Base-by-base conservation (phyloP, 139 green algal species). In the Picochlorum sp. region DNA sequence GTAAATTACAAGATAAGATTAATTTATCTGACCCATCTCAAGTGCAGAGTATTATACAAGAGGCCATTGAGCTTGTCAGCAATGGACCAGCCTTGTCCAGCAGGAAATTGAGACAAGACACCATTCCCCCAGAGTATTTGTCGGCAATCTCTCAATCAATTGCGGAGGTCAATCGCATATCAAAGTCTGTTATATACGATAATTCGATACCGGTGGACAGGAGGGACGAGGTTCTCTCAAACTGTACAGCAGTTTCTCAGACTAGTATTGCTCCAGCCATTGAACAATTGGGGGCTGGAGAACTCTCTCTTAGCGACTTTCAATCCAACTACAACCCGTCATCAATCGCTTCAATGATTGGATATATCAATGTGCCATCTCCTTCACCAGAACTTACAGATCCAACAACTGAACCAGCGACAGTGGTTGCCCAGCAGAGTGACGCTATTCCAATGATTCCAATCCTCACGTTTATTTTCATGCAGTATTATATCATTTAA, bases 11-110 rank as follows among this genome's bases (percentile, higher is more conserved):
- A 26, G 15, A 18, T 51, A 21, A 57, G 4, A 28, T 50, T 14
- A 59, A 65, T 37, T 4, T 65, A 51, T 31, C 58, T 14, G 58
- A 65, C 28, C 41, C 58, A 58, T 16, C 18, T 11, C n/a, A 26
- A 31, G 21, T 65, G 14, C 58, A 65, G n/a, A 21, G 18, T 26
- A 54, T 54, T 10, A 54, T 54, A 13, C 8, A 54, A 54, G n/a
- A 41, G 34, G 34, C 34, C 7, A 11, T 9, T 14, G 34, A 41
- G 34, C 34, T 41, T 41, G 8, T 41, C 2, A 54, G 47, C 47
- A 54, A 54, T 20, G 15, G 6, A 21, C 4, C 18, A 54, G 47
- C 16, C n/a, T 54, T 21, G n/a, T 9, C 11, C 47, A 54, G 47
- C 16, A 26, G 47, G n/a, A 20, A 21, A 21, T 21, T 54, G 18